Evolutionary conservation across 129 eudicot species (phyloP), one percentile per base, ranked within the genome.

Genomic region (Ambrosia artemisiifolia): DNA sequence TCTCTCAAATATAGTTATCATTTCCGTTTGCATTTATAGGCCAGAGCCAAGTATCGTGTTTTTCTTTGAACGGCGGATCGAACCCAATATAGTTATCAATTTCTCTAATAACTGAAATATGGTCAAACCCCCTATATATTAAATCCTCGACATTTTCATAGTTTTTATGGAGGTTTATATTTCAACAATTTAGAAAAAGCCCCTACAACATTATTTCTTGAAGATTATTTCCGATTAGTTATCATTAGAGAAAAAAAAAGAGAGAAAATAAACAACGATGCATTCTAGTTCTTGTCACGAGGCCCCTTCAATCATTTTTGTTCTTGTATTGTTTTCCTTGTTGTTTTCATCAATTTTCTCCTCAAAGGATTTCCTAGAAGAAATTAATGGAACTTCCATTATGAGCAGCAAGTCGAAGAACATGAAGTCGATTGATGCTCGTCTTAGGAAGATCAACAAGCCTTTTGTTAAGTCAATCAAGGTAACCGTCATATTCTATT

Each of bases 401-500:
- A 71, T 75, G 0, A 44, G 34, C 0, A 38, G 74, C 34, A 83
- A 86, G 63, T 55, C 73, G 7, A 85, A 83, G 71, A 83, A 74
- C 79, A 60, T 88, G 82, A 89, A 81, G 76, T 55, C 75, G 48
- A 80, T 85, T 36, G 67, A 81, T 42, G 80, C 82, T 56, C 87
- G 60, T 78, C 88, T 89, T 47, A 63, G 24, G 69, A 92, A 82
- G 76, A 89, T 87, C 78, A 92, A 92, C 44, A 92, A 82, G 69
- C 86, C 88, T 67, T 63, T 81, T 43, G 53, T 89, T 56, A 89
- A 89, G 80, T 89, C 96, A 43, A 81, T 92, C 63, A 83, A 89
- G 91, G 98, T 80, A 77, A 38, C 8, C 1, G 5, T 14, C 24
- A 16, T 48, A 67, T 6, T 67, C 28, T 5, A 38, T 38, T 19